These are phyloP conservation scores for Cadophora malorum DNA, from an alignment of 2,329 filamentous ascomycete genomes.

Conservation along the genomic window DNA sequence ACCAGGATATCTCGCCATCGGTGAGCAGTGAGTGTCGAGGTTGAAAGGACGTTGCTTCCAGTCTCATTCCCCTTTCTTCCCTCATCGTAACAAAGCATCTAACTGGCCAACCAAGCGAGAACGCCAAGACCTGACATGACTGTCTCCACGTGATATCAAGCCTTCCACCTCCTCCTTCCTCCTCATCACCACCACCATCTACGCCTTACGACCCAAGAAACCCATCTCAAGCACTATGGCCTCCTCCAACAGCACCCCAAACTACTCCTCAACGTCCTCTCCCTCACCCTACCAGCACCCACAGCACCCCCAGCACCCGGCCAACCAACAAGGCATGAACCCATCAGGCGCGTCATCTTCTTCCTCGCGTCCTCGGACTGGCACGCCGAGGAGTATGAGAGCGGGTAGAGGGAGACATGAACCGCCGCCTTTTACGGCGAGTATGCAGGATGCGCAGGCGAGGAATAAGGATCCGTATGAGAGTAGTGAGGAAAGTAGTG, in stretches of 20 bases:
- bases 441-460: slow-evolving; percentile 64
- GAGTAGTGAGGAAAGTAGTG: slow-evolving; percentile 26
- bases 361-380: background rate
- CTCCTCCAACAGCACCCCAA: background rate
- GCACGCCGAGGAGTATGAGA: slow-evolving; percentile 1
- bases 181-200: background rate
- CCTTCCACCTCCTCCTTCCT: background rate
- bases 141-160: slow-evolving; percentile 5
- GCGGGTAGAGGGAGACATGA: background rate
- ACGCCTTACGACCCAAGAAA: too few relatives aligned
- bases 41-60: background rate
- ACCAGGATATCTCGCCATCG: background rate
- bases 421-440: slow-evolving; percentile 49
- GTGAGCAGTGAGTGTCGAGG: too few relatives aligned
- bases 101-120: background rate
- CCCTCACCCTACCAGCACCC: slow-evolving; percentile 4
- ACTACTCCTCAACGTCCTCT: background rate
- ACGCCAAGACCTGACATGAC: background rate
- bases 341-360: slow-evolving; percentile 2
- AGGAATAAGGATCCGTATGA: slow-evolving; percentile 63
- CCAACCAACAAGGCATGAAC: background rate
- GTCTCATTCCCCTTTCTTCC: background rate
- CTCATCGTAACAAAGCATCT: background rate
- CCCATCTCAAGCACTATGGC: background rate
- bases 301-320: background rate